Base-by-base conservation (phyloP, 148 eudicot genomes). In the Fagopyrum homotropicum region DNA sequence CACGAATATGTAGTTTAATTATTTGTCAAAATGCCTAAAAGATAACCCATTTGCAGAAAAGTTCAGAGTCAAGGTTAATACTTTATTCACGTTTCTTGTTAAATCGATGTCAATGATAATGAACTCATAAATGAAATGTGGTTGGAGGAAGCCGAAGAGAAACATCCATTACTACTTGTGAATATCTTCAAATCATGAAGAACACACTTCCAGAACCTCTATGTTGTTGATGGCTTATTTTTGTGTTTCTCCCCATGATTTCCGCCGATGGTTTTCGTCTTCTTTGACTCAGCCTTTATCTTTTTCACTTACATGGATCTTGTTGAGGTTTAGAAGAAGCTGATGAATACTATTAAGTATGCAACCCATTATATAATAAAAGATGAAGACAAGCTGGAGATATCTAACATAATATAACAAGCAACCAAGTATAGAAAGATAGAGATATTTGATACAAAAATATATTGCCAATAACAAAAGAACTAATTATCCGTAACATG, bases 261-360 rank as follows among this genome's bases (percentile, higher is more conserved):
- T 6, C 46, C 47, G 5, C 29, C 77, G 82, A 30, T 52, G 68
- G 45, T 80, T 78, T 68, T 81, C 84, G 16, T 56, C 22, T 0
- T 35, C 81, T 57, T 76, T 74, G 9, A 73, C 40, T 47, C 66
- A 81, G 15, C 50, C 55, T 6, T 63, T 83, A 56, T 79, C 88
- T 52, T 63, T 45, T 64, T 61, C 86, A 54, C 51, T 81, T 49
- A 82, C 85, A 80, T 88, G 88, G 83, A 22, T 22, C 26, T n/a
- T n/a, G n/a, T n/a, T n/a, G n/a, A n/a, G n/a, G n/a, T n/a, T n/a
- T n/a, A n/a, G n/a, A n/a, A n/a, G n/a, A n/a, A n/a, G n/a, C n/a
- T n/a, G n/a, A n/a, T n/a, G n/a, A n/a, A n/a, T n/a, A n/a, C n/a
- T 22, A 22, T 22, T 22, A 22, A 0, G 26, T 0, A 22, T 22